Evolutionary conservation across 31 red algal genomes (phyloP).

Genomic region (Endocladia muricata): DNA sequence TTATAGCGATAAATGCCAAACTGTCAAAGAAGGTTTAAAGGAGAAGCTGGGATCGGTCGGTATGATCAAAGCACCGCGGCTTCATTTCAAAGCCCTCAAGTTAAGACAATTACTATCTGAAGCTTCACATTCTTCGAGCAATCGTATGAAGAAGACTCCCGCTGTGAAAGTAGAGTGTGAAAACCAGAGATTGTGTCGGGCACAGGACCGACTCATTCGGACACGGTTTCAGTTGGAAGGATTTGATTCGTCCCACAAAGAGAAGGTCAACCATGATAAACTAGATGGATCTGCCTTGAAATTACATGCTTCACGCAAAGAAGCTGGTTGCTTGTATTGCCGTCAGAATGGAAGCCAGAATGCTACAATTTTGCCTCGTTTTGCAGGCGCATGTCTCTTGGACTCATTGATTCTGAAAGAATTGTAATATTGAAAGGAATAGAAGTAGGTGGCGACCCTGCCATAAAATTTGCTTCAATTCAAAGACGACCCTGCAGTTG

Average conservation of each 20-base stretch:
- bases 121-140: not conserved
- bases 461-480: slow-evolving; percentile 1
- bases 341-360: not conserved
- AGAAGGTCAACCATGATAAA: slow-evolving; percentile 1
- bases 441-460: not conserved
- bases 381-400: not conserved
- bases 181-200: not conserved
- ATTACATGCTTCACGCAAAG: not conserved
- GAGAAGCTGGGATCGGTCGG: not conserved
- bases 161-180: not conserved
- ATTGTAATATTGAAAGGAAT: not conserved
- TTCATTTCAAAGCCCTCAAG: not conserved
- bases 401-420: not conserved
- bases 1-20: not conserved
- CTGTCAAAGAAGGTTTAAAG: not conserved
- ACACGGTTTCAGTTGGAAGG: not conserved
- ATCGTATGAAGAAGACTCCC: not conserved
- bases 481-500: not conserved
- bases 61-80: not conserved
- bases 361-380: not conserved
- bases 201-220: not conserved
- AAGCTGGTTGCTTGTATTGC: not conserved
- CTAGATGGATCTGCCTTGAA: not conserved
- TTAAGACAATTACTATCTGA: not conserved
- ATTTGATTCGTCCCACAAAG: not conserved